phyloP scores from a whole-genome alignment of 345 rosid species.

The Ceriops zippeliana region DNA sequence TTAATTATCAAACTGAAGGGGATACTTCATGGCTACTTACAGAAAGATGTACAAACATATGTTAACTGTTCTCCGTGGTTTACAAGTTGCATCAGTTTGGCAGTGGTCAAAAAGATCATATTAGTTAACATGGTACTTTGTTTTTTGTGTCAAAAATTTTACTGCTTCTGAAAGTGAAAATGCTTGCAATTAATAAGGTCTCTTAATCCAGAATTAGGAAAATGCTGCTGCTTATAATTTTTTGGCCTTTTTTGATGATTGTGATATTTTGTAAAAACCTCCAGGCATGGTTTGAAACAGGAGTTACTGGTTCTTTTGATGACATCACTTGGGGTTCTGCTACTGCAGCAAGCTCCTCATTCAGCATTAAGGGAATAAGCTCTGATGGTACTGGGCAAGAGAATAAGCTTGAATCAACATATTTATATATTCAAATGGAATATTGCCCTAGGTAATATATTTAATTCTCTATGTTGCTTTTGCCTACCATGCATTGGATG shows the following conservation, averaged over 20 bases:
- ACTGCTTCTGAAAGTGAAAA: neutral
- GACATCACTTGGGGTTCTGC: slow-evolving; percentile 67
- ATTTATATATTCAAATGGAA: slow-evolving; percentile 95
- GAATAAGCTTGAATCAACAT: slow-evolving; percentile 65
- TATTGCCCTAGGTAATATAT: slow-evolving; percentile 77
- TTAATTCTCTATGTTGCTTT: neutral
- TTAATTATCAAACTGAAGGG: neutral
- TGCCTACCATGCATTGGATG: neutral
- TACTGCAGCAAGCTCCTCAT: slow-evolving; percentile 66
- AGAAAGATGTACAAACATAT: neutral
- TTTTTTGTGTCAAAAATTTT: neutral
- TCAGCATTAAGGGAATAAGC: slow-evolving; percentile 51
- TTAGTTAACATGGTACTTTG: neutral
- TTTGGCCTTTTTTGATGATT: slow-evolving; percentile 18
- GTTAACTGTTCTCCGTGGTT: neutral
- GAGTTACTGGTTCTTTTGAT: slow-evolving; percentile 60
- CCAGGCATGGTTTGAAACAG: slow-evolving; percentile 97
- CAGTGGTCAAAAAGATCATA: neutral
- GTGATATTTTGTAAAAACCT: slow-evolving; percentile 30
- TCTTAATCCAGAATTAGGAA: slow-evolving; percentile 1
- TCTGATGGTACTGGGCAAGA: slow-evolving; percentile 63
- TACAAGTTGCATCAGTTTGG: neutral
- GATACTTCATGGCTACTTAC: neutral
- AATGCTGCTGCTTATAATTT: neutral
- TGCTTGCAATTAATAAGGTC: neutral